Evolutionary conservation across 257 asterid species (phyloP).

Genomic region (Ehretia macrophylla): DNA sequence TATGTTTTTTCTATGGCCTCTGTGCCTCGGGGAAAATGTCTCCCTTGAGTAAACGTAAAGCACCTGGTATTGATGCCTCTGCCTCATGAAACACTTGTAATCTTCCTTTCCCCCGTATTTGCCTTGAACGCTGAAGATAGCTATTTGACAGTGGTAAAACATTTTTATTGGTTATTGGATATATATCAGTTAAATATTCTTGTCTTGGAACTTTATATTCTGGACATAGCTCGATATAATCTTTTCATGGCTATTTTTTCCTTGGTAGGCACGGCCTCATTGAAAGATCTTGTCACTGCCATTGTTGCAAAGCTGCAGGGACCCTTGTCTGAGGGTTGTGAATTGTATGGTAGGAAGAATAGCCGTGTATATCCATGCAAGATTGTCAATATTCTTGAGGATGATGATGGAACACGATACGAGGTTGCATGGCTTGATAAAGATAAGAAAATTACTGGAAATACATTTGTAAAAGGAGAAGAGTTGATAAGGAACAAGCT

Average conservation of each 20-base stretch:
- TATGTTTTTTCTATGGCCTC: too few species aligned
- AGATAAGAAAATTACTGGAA: constrained; percentile 47
- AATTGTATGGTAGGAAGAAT: constrained; percentile 68
- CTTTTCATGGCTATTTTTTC: background rate
- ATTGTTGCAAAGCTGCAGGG: constrained; percentile 75
- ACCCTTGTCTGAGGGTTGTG: constrained; percentile 60
- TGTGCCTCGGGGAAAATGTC: too few species aligned
- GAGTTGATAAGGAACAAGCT: constrained; percentile 58
- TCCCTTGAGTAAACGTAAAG: too few species aligned
- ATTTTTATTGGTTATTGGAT: too few species aligned
- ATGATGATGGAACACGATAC: constrained; percentile 45
- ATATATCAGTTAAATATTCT: background rate
- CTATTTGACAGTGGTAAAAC: too few species aligned
- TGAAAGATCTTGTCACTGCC: constrained; percentile 68
- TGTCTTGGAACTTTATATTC: background rate
- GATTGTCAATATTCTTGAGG: constrained; percentile 55
- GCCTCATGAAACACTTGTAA: too few species aligned
- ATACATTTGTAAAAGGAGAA: constrained; percentile 46
- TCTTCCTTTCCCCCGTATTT: too few species aligned
- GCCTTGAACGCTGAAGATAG: too few species aligned
- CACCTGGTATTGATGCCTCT: too few species aligned
- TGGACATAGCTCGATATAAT: background rate
- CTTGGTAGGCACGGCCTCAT: constrained; percentile 72
- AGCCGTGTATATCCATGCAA: constrained; percentile 58
- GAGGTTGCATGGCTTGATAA: constrained; percentile 78